Base-by-base conservation (phyloP, 2,329 filamentous ascomycete genomes). In the Septoria linicola region DNA sequence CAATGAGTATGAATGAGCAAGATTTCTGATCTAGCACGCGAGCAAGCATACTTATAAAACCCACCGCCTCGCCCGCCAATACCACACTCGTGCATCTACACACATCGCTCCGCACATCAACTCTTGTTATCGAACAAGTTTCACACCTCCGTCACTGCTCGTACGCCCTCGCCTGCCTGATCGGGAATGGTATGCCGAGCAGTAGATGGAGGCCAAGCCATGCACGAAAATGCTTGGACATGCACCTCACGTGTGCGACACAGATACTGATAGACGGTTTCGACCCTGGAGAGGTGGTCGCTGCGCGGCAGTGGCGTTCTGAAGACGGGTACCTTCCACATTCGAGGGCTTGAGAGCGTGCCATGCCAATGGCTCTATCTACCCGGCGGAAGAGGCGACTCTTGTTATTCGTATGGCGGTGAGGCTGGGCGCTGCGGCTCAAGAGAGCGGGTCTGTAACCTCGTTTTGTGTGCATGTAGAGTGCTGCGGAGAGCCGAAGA, bases 1-100 rank as follows among this genome's bases (percentile, higher is more conserved):
- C 13, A 37, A n/a, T 37, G 43, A 46, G 43, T 32, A 23, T 17
- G 19, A 46, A 36, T 46, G 43, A 46, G 43, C 32, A 37, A 45
- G 31, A 23, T 45, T 14, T 31, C 35, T n/a, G 11, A 31, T 17
- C 16, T n/a, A n/a, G n/a, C n/a, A n/a, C n/a, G n/a, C n/a, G n/a
- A n/a, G n/a, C 31, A 25, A 45, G 31, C 11, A 17, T 13, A 25
- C 34, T 36, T 45, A 45, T 30, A 36, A 20, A 45, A 19, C 41
- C 27, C 27, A 7, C 27, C 7, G n/a, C n/a, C n/a, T n/a, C n/a
- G n/a, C n/a, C n/a, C n/a, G n/a, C n/a, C n/a, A n/a, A n/a, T n/a
- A n/a, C n/a, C n/a, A n/a, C n/a, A n/a, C n/a, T 30, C 7, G 27
- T 30, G 27, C 27, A 30, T 30, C 27, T 30, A 30, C 27, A 13